A percentile compares a stretch with the other conserved stretches of the same genome.
Evolutionary conservation across 441 rosid species (phyloP).

Genomic region (Erodium trifolium): DNA sequence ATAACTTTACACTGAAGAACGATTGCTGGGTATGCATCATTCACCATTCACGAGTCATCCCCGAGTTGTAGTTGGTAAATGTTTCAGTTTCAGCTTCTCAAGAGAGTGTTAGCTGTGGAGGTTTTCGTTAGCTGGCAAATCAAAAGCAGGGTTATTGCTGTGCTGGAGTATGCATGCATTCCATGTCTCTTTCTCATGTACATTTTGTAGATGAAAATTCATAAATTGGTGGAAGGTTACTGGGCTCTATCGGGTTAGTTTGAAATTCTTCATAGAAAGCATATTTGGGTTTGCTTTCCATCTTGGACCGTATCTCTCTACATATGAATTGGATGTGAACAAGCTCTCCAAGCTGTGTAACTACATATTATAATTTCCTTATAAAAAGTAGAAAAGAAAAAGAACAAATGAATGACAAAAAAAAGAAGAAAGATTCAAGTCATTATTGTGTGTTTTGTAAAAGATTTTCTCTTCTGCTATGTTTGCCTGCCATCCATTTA

Average conservation of each 20-base stretch:
- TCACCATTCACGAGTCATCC: constrained; percentile 1
- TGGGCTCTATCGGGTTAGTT: constrained; percentile 16
- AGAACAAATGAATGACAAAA: background rate
- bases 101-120: background rate
- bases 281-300: constrained; percentile 23
- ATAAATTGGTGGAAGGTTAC: constrained; percentile 24
- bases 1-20: background rate
- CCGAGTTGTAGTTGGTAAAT: constrained; percentile 14
- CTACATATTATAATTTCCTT: constrained; percentile 13
- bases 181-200: constrained; percentile 35
- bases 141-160: constrained; percentile 6
- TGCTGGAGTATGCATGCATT: constrained; percentile 21
- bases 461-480: too few relatives aligned
- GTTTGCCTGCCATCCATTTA: too few relatives aligned
- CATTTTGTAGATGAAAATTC: constrained; percentile 61
- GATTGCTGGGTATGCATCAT: background rate
- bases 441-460: background rate
- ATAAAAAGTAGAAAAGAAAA: background rate
- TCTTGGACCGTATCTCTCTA: constrained; percentile 19
- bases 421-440: background rate
- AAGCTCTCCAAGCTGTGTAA: constrained; percentile 31
- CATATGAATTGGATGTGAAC: constrained; percentile 45
- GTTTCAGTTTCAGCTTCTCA: constrained; percentile 26
- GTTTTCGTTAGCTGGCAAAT: too few relatives aligned
- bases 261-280: constrained; percentile 6